Percentiles rank a stretch among this genome's conserved stretches.
Evolutionary conservation across 768 basidiomycete species (phyloP).

Genomic region (Leccinum obscurum): DNA sequence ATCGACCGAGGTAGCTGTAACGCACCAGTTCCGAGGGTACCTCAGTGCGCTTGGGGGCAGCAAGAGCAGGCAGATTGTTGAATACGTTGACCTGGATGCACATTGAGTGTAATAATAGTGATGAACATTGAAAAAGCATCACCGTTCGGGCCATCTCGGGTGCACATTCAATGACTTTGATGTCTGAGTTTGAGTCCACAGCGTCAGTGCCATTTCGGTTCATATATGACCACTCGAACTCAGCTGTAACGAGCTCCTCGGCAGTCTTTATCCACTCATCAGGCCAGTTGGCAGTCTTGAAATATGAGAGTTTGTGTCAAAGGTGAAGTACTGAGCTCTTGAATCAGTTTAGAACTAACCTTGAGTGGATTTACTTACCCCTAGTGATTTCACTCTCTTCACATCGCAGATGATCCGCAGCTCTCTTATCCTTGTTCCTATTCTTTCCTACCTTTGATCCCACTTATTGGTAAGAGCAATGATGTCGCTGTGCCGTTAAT

Average conservation of each 20-base stretch:
- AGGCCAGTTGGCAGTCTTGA: neutral
- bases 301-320: too few relatives aligned
- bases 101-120: too few relatives aligned
- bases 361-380: too few relatives aligned
- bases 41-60: neutral
- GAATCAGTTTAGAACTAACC: too few relatives aligned
- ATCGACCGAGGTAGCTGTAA: constrained; percentile 34
- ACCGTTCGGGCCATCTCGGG: neutral
- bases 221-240: neutral
- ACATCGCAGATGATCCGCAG: too few relatives aligned
- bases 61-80: neutral
- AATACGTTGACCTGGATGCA: neutral
- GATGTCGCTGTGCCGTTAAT: too few relatives aligned
- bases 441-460: too few relatives aligned
- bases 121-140: too few relatives aligned
- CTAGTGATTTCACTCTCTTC: too few relatives aligned
- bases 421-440: too few relatives aligned
- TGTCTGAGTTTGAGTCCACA: neutral
- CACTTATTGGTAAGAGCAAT: too few relatives aligned
- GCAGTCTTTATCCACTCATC: neutral
- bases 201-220: neutral
- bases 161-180: neutral
- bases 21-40: neutral
- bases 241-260: neutral
- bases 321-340: too few relatives aligned